These are phyloP conservation scores for Cinnamomum chago DNA, from an alignment of 164 flowering plant species.

Conservation along the genomic window DNA sequence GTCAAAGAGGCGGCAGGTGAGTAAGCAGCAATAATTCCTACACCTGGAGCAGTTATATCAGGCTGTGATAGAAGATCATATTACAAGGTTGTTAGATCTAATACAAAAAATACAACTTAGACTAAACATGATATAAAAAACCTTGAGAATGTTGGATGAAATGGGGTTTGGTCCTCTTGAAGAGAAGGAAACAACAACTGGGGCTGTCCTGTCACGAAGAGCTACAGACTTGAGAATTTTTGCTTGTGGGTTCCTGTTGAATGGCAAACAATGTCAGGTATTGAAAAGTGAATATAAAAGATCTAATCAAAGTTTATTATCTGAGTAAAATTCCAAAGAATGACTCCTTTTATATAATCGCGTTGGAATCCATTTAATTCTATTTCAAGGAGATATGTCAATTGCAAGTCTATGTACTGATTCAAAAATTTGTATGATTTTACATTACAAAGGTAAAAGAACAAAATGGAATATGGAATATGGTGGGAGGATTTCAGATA, in stretches of 20 bases:
- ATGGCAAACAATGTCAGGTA: no score
- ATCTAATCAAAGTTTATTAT: neutral
- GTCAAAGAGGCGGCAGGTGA: slow-evolving; percentile 29
- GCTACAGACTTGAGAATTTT: slow-evolving; percentile 34
- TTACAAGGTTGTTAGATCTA: neutral
- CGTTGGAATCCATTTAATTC: no score
- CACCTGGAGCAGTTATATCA: slow-evolving; percentile 71
- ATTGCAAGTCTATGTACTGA: no score
- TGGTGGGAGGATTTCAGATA: no score
- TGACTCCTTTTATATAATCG: no score
- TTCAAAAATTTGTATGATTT: no score
- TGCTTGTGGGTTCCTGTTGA: slow-evolving; percentile 27
- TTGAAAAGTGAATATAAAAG: no score
- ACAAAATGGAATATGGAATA: no score
- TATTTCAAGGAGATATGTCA: no score
- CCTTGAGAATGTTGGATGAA: neutral
- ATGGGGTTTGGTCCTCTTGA: neutral
- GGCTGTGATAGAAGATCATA: slow-evolving; percentile 39
- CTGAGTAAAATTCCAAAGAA: no score
- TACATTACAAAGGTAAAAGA: no score
- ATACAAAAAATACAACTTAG: no score
- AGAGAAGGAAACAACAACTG: neutral
- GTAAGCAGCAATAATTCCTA: slow-evolving; percentile 61
- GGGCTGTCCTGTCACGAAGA: neutral
- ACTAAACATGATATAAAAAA: neutral